phyloP scores from a whole-genome alignment of 768 basidiomycete genomes.

The Crassisporium funariophilum region DNA sequence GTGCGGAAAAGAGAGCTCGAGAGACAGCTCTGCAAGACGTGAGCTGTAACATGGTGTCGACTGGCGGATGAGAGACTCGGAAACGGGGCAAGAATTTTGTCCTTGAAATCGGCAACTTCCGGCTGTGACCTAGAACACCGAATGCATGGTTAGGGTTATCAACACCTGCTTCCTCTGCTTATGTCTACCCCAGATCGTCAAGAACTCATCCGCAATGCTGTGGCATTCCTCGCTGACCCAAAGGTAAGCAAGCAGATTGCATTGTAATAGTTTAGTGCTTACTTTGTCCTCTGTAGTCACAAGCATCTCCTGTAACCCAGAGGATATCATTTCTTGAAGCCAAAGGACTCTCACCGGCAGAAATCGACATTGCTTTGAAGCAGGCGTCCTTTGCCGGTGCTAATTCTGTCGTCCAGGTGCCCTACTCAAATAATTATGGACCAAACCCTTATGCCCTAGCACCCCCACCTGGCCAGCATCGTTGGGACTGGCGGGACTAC shows the following conservation, averaged over 20 bases:
- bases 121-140: conserved; percentile 16
- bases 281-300: conserved; percentile 49
- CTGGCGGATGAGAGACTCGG: conserved; percentile 17
- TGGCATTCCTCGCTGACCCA: conserved; percentile 83
- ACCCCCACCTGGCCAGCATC: conserved; percentile 42
- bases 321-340: conserved; percentile 93
- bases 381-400: conserved; percentile 46
- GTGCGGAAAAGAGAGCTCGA: conserved; percentile 46
- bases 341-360: conserved; percentile 80
- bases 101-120: conserved; percentile 24
- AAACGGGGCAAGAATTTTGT: conserved; percentile 28
- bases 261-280: not conserved
- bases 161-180: conserved; percentile 16
- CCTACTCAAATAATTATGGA: conserved; percentile 49
- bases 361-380: conserved; percentile 85
- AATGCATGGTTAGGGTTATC: conserved; percentile 19
- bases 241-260: conserved; percentile 48
- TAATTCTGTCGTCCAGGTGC: conserved; percentile 22
- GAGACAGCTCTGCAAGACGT: conserved; percentile 51
- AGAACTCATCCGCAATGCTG: conserved; percentile 79
- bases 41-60: conserved; percentile 50
- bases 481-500: conserved; percentile 96
- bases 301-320: conserved; percentile 78
- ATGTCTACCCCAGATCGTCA: conserved; percentile 61
- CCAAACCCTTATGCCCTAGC: conserved; percentile 36